phyloP scores from a whole-genome alignment of 257 asterid genomes.

The Anisodus acutangulus region DNA sequence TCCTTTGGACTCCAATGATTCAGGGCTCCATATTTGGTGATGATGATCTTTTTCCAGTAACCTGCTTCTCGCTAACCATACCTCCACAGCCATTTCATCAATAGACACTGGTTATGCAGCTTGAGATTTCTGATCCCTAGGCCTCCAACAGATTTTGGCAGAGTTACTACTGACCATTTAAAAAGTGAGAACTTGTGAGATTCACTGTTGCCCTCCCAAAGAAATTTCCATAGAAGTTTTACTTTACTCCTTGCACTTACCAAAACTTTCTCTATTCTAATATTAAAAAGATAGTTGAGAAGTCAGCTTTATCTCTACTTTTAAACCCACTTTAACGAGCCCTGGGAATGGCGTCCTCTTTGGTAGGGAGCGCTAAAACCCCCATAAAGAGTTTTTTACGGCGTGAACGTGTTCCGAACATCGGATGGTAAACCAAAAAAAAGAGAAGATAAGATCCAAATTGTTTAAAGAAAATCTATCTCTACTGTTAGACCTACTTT shows the following conservation, averaged over 20 bases:
- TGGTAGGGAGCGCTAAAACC: not conserved
- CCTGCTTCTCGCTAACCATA: no score
- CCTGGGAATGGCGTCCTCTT: not conserved
- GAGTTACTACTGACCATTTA: no score
- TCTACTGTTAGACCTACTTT: not conserved
- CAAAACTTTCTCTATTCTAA: not conserved
- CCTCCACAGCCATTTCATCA: no score
- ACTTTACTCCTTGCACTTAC: not conserved
- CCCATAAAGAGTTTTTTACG: not conserved
- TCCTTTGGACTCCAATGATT: no score
- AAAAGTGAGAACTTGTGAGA: no score
- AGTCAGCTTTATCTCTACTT: not conserved
- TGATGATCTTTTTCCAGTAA: no score
- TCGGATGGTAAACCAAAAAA: not conserved
- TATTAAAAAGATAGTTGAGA: not conserved
- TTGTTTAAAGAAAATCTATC: not conserved
- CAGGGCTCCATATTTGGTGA: no score
- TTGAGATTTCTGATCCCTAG: no score
- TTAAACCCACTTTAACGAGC: not conserved
- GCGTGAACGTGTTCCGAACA: not conserved
- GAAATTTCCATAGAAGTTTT: no score
- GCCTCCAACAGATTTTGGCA: no score
- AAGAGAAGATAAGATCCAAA: not conserved
- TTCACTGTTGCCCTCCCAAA: no score
- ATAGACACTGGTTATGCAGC: no score